Evolutionary conservation across 192 early-diverging fungal genomes (phyloP).

Genomic region (Coemansia sp.): DNA sequence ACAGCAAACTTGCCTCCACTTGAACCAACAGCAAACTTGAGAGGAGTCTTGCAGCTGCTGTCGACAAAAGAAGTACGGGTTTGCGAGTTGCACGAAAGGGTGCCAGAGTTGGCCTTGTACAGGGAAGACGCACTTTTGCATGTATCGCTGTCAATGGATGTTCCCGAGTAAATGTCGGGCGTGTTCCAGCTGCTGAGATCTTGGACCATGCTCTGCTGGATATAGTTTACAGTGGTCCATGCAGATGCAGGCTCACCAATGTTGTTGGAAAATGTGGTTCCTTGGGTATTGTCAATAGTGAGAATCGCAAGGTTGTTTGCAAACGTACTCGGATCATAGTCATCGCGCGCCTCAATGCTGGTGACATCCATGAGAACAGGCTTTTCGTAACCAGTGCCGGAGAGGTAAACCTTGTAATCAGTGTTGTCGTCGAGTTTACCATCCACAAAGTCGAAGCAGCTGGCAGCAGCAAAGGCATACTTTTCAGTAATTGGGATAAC

Average conservation of each 20-base stretch:
- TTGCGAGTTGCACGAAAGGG: conserved; percentile 17
- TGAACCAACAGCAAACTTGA: conserved; percentile 14
- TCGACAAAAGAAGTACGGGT: conserved; percentile 6
- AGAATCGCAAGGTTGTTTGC: conserved; percentile 37
- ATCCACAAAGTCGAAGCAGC: conserved; percentile 11
- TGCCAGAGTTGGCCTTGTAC: not conserved
- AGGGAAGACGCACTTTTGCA: conserved; percentile 4
- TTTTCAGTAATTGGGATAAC: conserved; percentile 10
- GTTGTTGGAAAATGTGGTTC: not conserved
- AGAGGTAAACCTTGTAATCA: not conserved
- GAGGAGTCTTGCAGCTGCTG: conserved; percentile 20
- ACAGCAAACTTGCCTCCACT: not conserved
- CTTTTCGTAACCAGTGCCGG: not conserved
- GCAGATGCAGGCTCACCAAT: conserved; percentile 15
- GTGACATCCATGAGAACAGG: not conserved
- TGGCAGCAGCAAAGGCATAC: conserved; percentile 13
- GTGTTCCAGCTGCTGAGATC: conserved; percentile 8
- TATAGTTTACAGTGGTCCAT: conserved; percentile 18
- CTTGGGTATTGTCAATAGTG: not conserved
- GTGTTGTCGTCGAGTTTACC: not conserved
- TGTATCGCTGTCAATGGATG: not conserved
- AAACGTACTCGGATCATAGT: conserved; percentile 23
- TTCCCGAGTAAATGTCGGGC: not conserved
- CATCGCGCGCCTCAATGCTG: conserved; percentile 6
- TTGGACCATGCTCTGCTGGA: conserved; percentile 7